Base-by-base conservation (phyloP, 148 eudicot genomes). In the Silene uniflora region DNA sequence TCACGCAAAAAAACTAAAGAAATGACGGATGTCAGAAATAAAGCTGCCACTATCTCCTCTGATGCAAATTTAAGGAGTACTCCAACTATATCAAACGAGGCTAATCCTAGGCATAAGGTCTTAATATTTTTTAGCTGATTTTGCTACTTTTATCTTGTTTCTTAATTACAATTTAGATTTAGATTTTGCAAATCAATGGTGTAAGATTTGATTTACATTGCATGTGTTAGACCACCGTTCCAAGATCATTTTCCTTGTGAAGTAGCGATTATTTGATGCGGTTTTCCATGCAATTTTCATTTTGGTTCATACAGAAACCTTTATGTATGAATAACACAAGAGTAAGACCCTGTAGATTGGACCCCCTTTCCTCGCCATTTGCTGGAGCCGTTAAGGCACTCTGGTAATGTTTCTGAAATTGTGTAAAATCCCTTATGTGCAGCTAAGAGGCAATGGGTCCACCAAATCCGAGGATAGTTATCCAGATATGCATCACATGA, bases 61-160 rank as follows among this genome's bases (percentile, higher is more conserved):
- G 86, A 83, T 69, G 88, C 79, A 62, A 69, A 72, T 60, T 75
- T 62, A 73, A 74, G 78, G 62, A 80, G 27, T 72, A 75, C 60
- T 62, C 11, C 44, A 65, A 22, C 17, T 63, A 52, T 72, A 73
- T 62, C 80, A 22, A 83, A 80, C 63, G 84, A 89, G 60, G 72
- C 79, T 74, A 46, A 49, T 78, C 62, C 74, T 19, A 68, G 88
- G 67, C 79, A 86, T 63, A 85, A 87, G 96, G 96, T 91, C 58
- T 78, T 66, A 72, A 66, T 76, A 52, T 59, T 25, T 42, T 10
- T 56, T 24, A 24, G 23, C 67, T 65, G 65, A 22, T 75, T 55
- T 72, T 17, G 39, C 25, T 27, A 14, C 7, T 44, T 59, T 6
- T 42, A 35, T 71, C 72, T 47, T 49, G 74, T 60, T 62, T 17